Base-by-base conservation (phyloP, 2,329 filamentous ascomycete genomes). In the Cordyceps militaris region DNA sequence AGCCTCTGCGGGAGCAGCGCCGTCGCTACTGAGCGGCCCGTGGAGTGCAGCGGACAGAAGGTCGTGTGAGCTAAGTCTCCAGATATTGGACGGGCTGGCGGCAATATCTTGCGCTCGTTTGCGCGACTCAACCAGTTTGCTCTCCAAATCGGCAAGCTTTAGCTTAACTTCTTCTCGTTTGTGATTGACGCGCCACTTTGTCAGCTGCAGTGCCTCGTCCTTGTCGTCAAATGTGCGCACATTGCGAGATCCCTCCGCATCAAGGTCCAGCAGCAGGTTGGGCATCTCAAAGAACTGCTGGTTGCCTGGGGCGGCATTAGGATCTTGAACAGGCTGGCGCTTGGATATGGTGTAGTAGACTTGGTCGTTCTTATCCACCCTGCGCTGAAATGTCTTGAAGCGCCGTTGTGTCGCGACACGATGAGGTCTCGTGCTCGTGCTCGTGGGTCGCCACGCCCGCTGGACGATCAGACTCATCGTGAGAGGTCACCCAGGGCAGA, bases 231-330 rank as follows among this genome's bases (percentile, higher is more conserved):
- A 75, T 2, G 67, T 64, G 28, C 79, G 76, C 40, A 82, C 78
- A 48, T 70, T 66, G 1, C 64, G 68, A 61, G 65, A 75, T 21
- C 75, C 71, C 60, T 76, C 73, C 46, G 77, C 76, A 61, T 83
- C 80, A 40, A 84, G 76, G 59, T 83, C 78, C 40, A 83, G 70
- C 3, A 82, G 65, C 11, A 77, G 61, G 19, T 71, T 56, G 13
- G 76, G 72, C 42, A 78, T 67, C 24, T 76, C 65, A 60, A 75
- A 74, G 59, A 73, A 69, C n/a, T 70, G 63, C 48, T 63, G 34
- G 50, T 1, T 62, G 2, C 58, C 16, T 16, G 44, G 32, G 10
- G 51, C 44, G 1, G 38, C 28, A 4, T 57, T 46, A 10, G 55
- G 55, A 14, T 52, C 55, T 26, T 44, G 46, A 7, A 44, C 55